Evolutionary conservation across 1,284 basidiomycete genomes (phyloP).

Genomic region (Inonotus obliquus): DNA sequence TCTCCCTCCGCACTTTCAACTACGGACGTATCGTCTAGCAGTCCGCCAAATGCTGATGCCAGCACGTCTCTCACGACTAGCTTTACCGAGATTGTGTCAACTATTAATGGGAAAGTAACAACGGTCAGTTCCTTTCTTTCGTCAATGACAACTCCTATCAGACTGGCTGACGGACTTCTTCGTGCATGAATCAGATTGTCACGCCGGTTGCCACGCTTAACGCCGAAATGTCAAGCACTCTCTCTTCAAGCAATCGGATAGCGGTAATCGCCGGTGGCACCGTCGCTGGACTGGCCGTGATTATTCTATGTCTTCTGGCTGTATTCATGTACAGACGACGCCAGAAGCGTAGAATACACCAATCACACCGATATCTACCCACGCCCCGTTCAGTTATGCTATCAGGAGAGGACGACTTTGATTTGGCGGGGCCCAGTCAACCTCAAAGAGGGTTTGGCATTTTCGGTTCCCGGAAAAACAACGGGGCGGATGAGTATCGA

Average conservation of each 20-base stretch:
- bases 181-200: conserved; percentile 19
- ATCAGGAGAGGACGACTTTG: conserved; percentile 43
- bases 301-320: conserved; percentile 32
- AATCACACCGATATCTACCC: conserved; percentile 29
- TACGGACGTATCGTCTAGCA: neutral
- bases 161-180: neutral
- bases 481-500: conserved; percentile 3
- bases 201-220: conserved; percentile 27
- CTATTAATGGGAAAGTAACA: conserved; percentile 8
- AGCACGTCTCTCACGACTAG: conserved; percentile 10
- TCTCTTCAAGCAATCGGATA: conserved; percentile 26
- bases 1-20: neutral
- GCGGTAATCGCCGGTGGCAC: conserved; percentile 44
- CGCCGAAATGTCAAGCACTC: neutral
- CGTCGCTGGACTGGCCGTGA: conserved; percentile 37
- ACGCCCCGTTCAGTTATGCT: conserved; percentile 37
- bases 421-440: conserved; percentile 24
- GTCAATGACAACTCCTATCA: neutral
- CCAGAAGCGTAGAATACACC: conserved; percentile 34
- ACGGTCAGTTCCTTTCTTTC: conserved; percentile 12
- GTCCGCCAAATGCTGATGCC: neutral
- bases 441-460: conserved; percentile 31
- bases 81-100: conserved; percentile 11
- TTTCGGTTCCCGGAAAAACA: conserved; percentile 23
- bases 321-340: conserved; percentile 40